A percentile compares a stretch with the other conserved stretches of the same genome.
Evolutionary conservation across 2,329 filamentous ascomycete genomes (phyloP).

Genomic region (Simplicillium sp.): DNA sequence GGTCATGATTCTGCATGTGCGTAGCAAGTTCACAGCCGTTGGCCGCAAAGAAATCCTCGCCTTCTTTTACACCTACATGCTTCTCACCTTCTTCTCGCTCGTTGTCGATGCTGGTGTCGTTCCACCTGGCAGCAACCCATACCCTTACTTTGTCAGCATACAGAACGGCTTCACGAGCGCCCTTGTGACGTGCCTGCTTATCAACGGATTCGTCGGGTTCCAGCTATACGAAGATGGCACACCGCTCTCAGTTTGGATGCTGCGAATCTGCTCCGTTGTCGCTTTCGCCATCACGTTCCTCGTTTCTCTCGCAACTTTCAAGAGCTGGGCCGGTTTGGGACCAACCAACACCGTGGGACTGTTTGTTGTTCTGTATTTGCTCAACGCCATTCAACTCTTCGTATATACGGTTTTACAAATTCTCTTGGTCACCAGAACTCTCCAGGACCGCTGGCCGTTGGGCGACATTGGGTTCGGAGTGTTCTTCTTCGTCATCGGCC

Average conservation of each 20-base stretch:
- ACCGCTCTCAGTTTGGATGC: conserved; percentile 83
- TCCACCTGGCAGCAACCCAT: conserved; percentile 68
- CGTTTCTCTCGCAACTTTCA: conserved; percentile 86
- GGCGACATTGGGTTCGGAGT: conserved; percentile 85
- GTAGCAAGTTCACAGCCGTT: conserved; percentile 96
- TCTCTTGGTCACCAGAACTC: conserved; percentile 76
- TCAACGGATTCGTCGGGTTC: conserved; percentile 98
- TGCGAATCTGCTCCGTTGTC: conserved; percentile 65
- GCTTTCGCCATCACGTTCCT: conserved; percentile 85
- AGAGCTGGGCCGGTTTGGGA: conserved; percentile 75
- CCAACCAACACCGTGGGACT: conserved; percentile 81
- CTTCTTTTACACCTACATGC: conserved; percentile 96
- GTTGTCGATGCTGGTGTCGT: conserved; percentile 89
- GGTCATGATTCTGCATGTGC: conserved; percentile 88
- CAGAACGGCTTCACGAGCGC: conserved; percentile 82
- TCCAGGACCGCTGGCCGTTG: conserved; percentile 92
- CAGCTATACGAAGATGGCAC: conserved; percentile 98
- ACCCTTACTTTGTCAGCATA: conserved; percentile 83
- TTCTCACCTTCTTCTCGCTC: conserved; percentile 80
- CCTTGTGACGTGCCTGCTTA: conserved; percentile 77
- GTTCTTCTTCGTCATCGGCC: conserved; percentile 84
- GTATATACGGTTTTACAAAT: conserved; percentile 85
- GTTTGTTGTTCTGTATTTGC: conserved; percentile 83
- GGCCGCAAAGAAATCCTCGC: conserved; percentile 66
- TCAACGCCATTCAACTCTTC: conserved; percentile 79